Conservation (phyloP, 106 monocot genomes). For the Phalaenopsis aphrodite region DNA sequence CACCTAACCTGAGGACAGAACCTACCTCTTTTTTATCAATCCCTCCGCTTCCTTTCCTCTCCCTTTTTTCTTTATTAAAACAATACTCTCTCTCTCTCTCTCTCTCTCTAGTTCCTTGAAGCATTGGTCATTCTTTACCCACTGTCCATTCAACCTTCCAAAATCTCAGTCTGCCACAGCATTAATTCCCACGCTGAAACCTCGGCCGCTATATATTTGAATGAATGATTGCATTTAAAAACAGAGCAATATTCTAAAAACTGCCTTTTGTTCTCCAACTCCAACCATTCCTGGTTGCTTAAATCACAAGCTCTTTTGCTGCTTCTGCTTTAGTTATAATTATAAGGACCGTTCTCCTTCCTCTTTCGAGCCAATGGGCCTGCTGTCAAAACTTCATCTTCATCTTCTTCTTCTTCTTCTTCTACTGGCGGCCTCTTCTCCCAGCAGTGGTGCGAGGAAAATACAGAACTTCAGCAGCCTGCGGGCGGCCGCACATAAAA, state of each 20-base stretch:
- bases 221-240: neutral
- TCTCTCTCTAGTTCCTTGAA: neutral
- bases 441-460: constrained; percentile 4
- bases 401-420: constrained; percentile 4
- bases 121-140: neutral
- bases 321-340: neutral
- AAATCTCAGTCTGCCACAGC: constrained; percentile 5
- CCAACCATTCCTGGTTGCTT: neutral
- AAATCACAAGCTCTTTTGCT: neutral
- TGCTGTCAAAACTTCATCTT: neutral
- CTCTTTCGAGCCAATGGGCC: neutral
- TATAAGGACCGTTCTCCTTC: neutral
- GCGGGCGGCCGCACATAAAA: neutral
- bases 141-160: neutral
- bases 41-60: neutral
- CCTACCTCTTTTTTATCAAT: constrained; percentile 10
- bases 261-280: neutral
- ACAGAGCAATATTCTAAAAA: neutral
- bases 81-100: neutral
- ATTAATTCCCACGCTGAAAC: neutral
- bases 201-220: constrained; percentile 6
- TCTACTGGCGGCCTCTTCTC: neutral
- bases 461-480: constrained; percentile 5
- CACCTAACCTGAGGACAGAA: constrained; percentile 15
- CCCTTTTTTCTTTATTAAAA: constrained; percentile 1